Conservation (phyloP, 805 yeast species). For the Candida sithepensis region DNA sequence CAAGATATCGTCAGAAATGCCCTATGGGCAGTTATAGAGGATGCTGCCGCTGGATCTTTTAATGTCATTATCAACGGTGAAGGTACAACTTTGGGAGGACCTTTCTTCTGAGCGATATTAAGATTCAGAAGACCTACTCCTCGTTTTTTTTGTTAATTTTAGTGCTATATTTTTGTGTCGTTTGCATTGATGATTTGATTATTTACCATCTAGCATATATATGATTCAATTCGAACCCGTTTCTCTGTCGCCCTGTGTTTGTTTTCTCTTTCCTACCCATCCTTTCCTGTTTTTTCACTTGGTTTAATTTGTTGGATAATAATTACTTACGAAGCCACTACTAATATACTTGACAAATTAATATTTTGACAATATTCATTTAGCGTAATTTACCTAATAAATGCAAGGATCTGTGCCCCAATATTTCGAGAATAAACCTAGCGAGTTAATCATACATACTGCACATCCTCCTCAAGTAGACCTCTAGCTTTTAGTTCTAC, state of each 20-base stretch:
- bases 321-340: too few species aligned
- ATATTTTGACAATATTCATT: too few species aligned
- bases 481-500: slow-evolving; percentile 45
- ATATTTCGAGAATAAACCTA: neutral
- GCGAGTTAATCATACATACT: neutral
- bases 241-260: neutral
- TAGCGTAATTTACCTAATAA: too few species aligned
- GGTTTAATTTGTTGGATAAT: too few species aligned
- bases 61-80: slow-evolving; percentile 43
- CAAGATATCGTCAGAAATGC: slow-evolving; percentile 53
- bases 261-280: too few species aligned
- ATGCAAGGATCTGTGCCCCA: too few species aligned
- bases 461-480: slow-evolving; percentile 22
- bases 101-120: slow-evolving; percentile 34
- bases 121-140: too few species aligned
- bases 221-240: neutral
- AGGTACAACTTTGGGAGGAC: slow-evolving; percentile 85
- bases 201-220: neutral
- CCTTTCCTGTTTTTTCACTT: too few species aligned
- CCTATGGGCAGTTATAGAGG: slow-evolving; percentile 69
- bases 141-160: too few species aligned
- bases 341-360: too few species aligned
- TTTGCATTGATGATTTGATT: neutral
- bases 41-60: slow-evolving; percentile 43
- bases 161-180: neutral